These are phyloP conservation scores for Cyberlindnera meyerae DNA, from an alignment of 805 yeast genomes.

Conservation along the genomic window DNA sequence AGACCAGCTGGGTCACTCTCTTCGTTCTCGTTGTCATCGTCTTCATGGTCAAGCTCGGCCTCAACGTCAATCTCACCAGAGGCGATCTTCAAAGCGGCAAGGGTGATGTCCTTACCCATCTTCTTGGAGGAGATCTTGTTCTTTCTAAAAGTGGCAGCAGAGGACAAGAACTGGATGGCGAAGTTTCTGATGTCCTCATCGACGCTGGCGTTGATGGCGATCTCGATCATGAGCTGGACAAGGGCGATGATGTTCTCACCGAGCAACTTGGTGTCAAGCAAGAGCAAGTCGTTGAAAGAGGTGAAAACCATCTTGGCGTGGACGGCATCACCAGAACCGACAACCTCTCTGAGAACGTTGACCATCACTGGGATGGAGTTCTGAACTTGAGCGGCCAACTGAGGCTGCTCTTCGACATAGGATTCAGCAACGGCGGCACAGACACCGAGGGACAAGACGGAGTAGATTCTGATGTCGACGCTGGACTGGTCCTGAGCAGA, in stretches of 20 bases:
- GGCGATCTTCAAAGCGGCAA: constrained; percentile 69
- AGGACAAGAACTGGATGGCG: constrained; percentile 78
- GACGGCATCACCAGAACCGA: constrained; percentile 65
- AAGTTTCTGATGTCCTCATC: constrained; percentile 81
- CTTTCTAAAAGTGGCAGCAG: constrained; percentile 75
- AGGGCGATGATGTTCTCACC: constrained; percentile 71
- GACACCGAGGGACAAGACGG: constrained; percentile 70
- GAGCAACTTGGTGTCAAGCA: constrained; percentile 70
- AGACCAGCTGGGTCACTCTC: constrained; percentile 75
- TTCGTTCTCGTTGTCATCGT: constrained; percentile 90
- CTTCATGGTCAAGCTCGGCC: constrained; percentile 69
- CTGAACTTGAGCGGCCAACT: constrained; percentile 49
- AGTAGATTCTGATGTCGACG: constrained; percentile 71
- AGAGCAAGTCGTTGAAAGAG: constrained; percentile 73
- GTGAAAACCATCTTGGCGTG: constrained; percentile 73
- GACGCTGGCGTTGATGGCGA: constrained; percentile 57
- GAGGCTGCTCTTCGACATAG: constrained; percentile 42
- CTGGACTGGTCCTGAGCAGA: constrained; percentile 61
- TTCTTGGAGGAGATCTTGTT: constrained; percentile 74
- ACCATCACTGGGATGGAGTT: constrained; percentile 75
- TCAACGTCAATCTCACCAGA: constrained; percentile 79
- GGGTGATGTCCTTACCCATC: constrained; percentile 76
- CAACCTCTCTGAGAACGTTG: constrained; percentile 69
- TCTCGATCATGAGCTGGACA: constrained; percentile 68
- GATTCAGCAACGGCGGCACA: constrained; percentile 67